Conservation (phyloP, 257 asterid genomes). For the Plectranthus barbatus region DNA sequence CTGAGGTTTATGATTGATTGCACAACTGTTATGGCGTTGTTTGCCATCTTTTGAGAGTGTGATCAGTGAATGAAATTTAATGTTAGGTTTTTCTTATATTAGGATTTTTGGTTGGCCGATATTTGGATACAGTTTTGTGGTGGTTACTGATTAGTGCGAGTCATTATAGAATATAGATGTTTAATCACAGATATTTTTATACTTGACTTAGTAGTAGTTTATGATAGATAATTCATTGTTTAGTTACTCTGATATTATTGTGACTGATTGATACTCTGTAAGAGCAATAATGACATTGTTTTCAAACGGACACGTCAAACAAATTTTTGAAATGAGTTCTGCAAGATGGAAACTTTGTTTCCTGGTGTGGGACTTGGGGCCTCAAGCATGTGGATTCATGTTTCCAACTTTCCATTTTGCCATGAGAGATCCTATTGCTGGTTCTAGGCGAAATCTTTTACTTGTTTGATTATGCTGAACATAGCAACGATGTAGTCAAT, state of each 20-base stretch:
- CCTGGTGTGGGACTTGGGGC: not conserved
- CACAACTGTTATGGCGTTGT: not conserved
- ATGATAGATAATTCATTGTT: not conserved
- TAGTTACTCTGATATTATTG: not conserved
- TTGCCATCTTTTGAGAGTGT: not conserved
- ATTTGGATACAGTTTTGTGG: not conserved
- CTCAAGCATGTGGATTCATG: not conserved
- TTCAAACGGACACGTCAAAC: not conserved
- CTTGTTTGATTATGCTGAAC: not conserved
- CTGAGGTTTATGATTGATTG: slow-evolving; percentile 8
- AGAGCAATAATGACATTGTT: not conserved
- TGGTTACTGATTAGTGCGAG: not conserved
- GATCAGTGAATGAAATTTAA: not conserved
- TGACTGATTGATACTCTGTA: not conserved
- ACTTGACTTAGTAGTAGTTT: not conserved
- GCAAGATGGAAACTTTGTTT: not conserved
- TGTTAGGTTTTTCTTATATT: not conserved
- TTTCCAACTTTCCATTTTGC: not conserved
- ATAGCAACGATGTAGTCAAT: not conserved
- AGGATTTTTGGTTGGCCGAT: not conserved
- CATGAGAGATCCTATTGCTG: not conserved
- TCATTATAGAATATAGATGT: not conserved
- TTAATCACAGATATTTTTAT: not conserved
- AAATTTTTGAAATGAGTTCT: not conserved
- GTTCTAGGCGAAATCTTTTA: not conserved